Percentiles rank a stretch among this genome's conserved stretches.
Conservation (phyloP, 306 rosid genomes). For the Neltuma alba region DNA sequence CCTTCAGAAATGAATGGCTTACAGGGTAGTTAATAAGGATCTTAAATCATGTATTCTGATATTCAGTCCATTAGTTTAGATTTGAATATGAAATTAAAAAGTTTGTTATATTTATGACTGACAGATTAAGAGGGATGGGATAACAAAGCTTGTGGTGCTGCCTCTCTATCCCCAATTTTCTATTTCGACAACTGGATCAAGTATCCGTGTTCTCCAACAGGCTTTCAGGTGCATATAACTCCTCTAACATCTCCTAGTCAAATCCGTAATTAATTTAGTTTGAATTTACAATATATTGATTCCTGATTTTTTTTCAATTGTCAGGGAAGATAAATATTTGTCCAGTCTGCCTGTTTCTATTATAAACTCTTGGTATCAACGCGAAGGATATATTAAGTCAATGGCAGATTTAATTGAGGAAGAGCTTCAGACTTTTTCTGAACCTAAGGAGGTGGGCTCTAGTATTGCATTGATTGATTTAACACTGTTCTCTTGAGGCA, state of each 20-base stretch:
- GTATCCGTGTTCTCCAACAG: slow-evolving; percentile 81
- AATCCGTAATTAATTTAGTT: slow-evolving; percentile 19
- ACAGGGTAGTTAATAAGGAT: slow-evolving; percentile 5
- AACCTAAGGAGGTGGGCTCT: slow-evolving; percentile 71
- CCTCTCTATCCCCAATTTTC: slow-evolving; percentile 98
- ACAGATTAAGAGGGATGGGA: slow-evolving; percentile 88
- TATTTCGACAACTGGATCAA: slow-evolving; percentile 99
- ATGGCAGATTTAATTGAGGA: slow-evolving; percentile 92
- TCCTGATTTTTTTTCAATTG: slow-evolving; percentile 37
- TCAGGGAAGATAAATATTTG: slow-evolving; percentile 83
- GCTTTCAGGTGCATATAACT: slow-evolving; percentile 63
- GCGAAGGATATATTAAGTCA: slow-evolving; percentile 87
- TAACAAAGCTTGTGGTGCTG: slow-evolving; percentile 94
- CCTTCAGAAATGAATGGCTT: slow-evolving; percentile 21
- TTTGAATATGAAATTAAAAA: slow-evolving; percentile 27
- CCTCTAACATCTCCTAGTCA: slow-evolving; percentile 22
- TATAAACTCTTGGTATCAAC: slow-evolving; percentile 92
- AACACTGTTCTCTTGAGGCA: slow-evolving; percentile 22
- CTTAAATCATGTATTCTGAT: slow-evolving; percentile 12
- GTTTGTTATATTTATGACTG: slow-evolving; percentile 30
- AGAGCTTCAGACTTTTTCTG: slow-evolving; percentile 68
- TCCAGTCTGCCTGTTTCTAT: slow-evolving; percentile 87
- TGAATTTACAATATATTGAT: not conserved
- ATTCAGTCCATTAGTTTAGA: slow-evolving; percentile 28
- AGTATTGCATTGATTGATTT: slow-evolving; percentile 31